Evolutionary conservation across 495 filamentous ascomycete species (phyloP).

Genomic region (Mycothermus thermophilus): DNA sequence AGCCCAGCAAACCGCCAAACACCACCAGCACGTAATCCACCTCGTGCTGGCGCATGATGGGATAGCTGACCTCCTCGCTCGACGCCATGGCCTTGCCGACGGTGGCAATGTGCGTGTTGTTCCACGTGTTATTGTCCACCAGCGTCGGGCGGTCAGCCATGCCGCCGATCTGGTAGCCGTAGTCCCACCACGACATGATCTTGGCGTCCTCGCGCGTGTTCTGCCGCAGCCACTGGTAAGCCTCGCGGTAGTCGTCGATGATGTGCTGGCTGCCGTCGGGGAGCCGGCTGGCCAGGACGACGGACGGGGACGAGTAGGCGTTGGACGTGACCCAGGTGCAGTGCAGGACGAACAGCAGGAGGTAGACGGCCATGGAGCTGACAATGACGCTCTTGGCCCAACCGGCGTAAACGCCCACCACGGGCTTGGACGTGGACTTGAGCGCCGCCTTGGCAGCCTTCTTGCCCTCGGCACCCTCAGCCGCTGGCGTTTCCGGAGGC

Average conservation of each 20-base stretch:
- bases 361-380: slow-evolving; percentile 57
- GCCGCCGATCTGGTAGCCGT: slow-evolving; percentile 98
- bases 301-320: slow-evolving; percentile 94
- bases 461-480: slow-evolving; percentile 35
- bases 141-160: slow-evolving; percentile 98
- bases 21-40: slow-evolving; percentile 97
- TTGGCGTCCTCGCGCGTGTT: slow-evolving; percentile 91
- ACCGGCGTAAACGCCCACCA: slow-evolving; percentile 71
- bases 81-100: slow-evolving; percentile 99
- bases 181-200: slow-evolving; percentile 99
- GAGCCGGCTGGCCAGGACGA: slow-evolving; percentile 81
- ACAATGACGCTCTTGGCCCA: slow-evolving; percentile 66
- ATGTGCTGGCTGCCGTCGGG: slow-evolving; percentile 96
- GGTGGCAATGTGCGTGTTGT: slow-evolving; percentile 99
- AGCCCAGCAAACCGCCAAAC: slow-evolving; percentile 90
- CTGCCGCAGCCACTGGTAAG: slow-evolving; percentile 98
- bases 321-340: slow-evolving; percentile 99
- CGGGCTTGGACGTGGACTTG: slow-evolving; percentile 54
- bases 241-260: slow-evolving; percentile 98
- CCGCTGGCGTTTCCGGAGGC: slow-evolving; percentile 33
- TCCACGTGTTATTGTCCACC: slow-evolving; percentile 99
- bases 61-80: slow-evolving; percentile 93
- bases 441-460: slow-evolving; percentile 43
- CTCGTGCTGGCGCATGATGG: slow-evolving; percentile 94
- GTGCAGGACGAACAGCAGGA: slow-evolving; percentile 88